A percentile compares a stretch with the other conserved stretches of the same genome.
phyloP scores from a whole-genome alignment of 2,329 filamentous ascomycete species.

The Pyricularia pennisetigena region DNA sequence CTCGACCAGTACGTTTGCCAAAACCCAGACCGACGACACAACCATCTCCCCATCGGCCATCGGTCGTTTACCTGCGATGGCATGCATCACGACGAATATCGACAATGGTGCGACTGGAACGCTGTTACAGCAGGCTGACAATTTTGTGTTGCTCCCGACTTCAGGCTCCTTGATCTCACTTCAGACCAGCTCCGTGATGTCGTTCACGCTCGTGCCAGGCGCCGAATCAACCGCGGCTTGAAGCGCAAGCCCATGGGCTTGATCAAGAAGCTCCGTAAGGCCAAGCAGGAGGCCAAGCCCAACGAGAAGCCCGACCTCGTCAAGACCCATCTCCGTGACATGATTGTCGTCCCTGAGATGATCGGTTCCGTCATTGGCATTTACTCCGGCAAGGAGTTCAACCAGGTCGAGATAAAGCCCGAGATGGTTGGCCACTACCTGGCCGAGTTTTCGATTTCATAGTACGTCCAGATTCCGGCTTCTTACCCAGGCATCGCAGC shows the following conservation, averaged over 20 bases:
- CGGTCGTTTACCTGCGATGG: not conserved
- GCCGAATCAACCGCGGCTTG: slow-evolving; percentile 98
- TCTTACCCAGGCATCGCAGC: too few relatives aligned
- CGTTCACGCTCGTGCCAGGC: slow-evolving; percentile 95
- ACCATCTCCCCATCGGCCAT: not conserved
- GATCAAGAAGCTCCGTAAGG: slow-evolving; percentile 99
- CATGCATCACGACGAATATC: not conserved
- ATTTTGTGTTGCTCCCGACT: not conserved
- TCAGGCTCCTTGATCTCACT: slow-evolving; percentile 93
- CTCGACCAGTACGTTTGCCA: slow-evolving; percentile 85
- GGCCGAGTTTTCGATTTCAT: slow-evolving; percentile 99
- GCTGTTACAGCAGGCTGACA: not conserved
- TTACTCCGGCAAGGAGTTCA: slow-evolving; percentile 99
- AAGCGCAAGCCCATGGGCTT: slow-evolving; percentile 99
- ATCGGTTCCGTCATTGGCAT: slow-evolving; percentile 97
- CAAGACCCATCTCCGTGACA: slow-evolving; percentile 99
- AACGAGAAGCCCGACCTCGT: slow-evolving; percentile 99
- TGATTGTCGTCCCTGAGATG: slow-evolving; percentile 99
- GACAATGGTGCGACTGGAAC: not conserved
- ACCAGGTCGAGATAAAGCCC: slow-evolving; percentile 99
- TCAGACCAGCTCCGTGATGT: slow-evolving; percentile 99
- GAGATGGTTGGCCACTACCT: slow-evolving; percentile 99
- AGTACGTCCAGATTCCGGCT: slow-evolving; percentile 52
- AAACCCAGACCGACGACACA: not conserved
- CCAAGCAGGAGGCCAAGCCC: slow-evolving; percentile 96